A percentile compares a stretch with the other conserved stretches of the same genome.
Conservation (phyloP, 2,329 filamentous ascomycete genomes). For the Arthrobotrys conoides region DNA sequence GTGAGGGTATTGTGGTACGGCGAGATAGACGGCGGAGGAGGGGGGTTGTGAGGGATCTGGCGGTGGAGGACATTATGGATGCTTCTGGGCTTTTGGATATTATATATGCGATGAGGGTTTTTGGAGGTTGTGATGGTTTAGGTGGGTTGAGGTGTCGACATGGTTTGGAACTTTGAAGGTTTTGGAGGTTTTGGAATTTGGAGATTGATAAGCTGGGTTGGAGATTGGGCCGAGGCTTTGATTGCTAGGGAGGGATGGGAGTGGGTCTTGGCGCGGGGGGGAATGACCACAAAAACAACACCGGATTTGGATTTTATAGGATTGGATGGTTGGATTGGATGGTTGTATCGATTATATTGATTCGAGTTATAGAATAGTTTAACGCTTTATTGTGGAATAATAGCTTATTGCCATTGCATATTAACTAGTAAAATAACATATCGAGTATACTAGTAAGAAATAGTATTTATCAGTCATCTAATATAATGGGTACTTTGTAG, state of each 20-base stretch:
- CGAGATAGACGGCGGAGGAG: constrained; percentile 44
- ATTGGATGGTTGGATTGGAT: too few species aligned
- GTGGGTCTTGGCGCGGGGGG: not conserved
- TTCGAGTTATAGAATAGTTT: too few species aligned
- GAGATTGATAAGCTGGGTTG: constrained; percentile 3
- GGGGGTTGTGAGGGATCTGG: constrained; percentile 36
- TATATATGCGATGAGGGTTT: not conserved
- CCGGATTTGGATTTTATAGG: too few species aligned
- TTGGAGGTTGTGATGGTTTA: not conserved
- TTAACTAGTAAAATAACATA: too few species aligned
- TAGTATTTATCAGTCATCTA: too few species aligned
- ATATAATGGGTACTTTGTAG: too few species aligned
- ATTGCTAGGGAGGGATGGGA: not conserved
- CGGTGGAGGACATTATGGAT: constrained; percentile 8
- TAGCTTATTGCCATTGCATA: too few species aligned
- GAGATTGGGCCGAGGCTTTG: not conserved
- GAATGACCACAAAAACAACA: constrained; percentile 10
- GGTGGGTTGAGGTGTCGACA: not conserved
- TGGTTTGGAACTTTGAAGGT: not conserved
- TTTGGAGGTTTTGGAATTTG: not conserved
- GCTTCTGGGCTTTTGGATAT: not conserved
- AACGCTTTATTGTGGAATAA: too few species aligned
- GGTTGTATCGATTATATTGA: too few species aligned
- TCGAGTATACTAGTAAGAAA: too few species aligned
- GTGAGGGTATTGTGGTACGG: constrained; percentile 26